Percentiles rank a stretch among this genome's conserved stretches.
Evolutionary conservation across 2,329 filamentous ascomycete species (phyloP).

Genomic region (Verticillium longisporum): DNA sequence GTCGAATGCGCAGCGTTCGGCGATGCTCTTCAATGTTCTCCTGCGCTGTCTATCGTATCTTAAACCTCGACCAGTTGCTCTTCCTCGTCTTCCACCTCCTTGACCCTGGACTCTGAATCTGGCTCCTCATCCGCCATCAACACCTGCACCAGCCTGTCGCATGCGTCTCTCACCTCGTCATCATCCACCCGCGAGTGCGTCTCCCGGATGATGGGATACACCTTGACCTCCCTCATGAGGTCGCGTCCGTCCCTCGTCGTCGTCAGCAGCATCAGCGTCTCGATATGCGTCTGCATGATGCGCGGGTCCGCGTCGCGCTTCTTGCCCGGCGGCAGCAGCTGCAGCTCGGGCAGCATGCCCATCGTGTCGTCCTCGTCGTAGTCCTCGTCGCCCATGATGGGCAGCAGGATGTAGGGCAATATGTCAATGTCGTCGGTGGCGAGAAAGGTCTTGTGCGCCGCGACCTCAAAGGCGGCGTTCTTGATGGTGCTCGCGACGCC

Average conservation of each 20-base stretch:
- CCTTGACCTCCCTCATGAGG: slow-evolving; percentile 65
- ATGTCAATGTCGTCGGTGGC: slow-evolving; percentile 69
- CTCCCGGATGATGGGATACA: slow-evolving; percentile 86
- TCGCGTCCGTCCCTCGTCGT: slow-evolving; percentile 72
- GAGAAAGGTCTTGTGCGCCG: slow-evolving; percentile 65
- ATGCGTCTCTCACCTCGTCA: slow-evolving; percentile 75
- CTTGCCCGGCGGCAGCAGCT: slow-evolving; percentile 86
- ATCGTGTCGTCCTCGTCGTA: slow-evolving; percentile 81
- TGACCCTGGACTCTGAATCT: slow-evolving; percentile 34
- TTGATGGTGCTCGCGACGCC: slow-evolving; percentile 97
- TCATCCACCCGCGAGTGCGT: slow-evolving; percentile 72
- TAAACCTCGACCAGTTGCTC: slow-evolving; percentile 50
- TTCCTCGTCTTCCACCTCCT: slow-evolving; percentile 40
- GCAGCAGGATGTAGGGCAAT: slow-evolving; percentile 81
- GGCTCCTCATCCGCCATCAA: slow-evolving; percentile 72
- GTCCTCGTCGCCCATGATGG: slow-evolving; percentile 81
- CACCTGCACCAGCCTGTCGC: slow-evolving; percentile 84
- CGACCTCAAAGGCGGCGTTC: slow-evolving; percentile 80
- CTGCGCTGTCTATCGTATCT: not conserved
- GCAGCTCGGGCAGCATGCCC: slow-evolving; percentile 82
- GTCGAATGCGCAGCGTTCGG: no score
- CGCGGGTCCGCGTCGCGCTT: slow-evolving; percentile 67
- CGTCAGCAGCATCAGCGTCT: slow-evolving; percentile 78
- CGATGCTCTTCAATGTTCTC: not conserved
- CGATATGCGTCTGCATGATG: slow-evolving; percentile 81